These are phyloP conservation scores for Antrodiella citrinella DNA, from an alignment of 768 basidiomycete genomes.

Conservation along the genomic window DNA sequence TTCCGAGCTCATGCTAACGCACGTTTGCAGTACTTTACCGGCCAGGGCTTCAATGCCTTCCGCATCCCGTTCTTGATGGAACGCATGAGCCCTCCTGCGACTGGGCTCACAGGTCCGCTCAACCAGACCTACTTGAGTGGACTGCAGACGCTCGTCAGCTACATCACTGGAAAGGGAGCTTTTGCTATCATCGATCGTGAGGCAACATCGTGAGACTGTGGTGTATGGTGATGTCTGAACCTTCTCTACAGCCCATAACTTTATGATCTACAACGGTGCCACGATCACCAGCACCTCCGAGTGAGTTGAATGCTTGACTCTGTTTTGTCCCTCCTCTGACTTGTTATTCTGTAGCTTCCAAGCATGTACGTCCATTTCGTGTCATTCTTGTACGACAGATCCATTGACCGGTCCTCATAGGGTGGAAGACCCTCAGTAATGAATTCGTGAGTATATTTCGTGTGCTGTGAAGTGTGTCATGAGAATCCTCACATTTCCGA, in stretches of 20 bases:
- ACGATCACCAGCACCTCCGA: constrained; percentile 40
- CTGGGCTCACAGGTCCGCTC: constrained; percentile 47
- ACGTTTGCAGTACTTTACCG: constrained; percentile 35
- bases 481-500: background rate
- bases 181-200: constrained; percentile 49
- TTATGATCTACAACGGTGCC: constrained; percentile 47
- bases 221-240: background rate
- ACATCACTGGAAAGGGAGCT: constrained; percentile 53
- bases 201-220: constrained; percentile 9
- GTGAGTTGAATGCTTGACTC: constrained; percentile 30
- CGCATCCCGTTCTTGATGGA: constrained; percentile 55
- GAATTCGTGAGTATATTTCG: constrained; percentile 36
- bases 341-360: constrained; percentile 32
- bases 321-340: too few relatives aligned
- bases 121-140: constrained; percentile 43
- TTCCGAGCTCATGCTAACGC: background rate
- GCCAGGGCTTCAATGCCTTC: constrained; percentile 54
- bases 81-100: constrained; percentile 43
- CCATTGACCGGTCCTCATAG: too few relatives aligned
- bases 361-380: constrained; percentile 29
- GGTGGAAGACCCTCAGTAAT: constrained; percentile 50
- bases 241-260: constrained; percentile 43
- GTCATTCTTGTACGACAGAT: too few relatives aligned
- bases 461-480: background rate
- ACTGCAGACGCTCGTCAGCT: constrained; percentile 43